Evolutionary conservation across 2,329 filamentous ascomycete genomes (phyloP), one percentile per base, ranked within the genome.

Genomic region (Ceratocystis huliohia): DNA sequence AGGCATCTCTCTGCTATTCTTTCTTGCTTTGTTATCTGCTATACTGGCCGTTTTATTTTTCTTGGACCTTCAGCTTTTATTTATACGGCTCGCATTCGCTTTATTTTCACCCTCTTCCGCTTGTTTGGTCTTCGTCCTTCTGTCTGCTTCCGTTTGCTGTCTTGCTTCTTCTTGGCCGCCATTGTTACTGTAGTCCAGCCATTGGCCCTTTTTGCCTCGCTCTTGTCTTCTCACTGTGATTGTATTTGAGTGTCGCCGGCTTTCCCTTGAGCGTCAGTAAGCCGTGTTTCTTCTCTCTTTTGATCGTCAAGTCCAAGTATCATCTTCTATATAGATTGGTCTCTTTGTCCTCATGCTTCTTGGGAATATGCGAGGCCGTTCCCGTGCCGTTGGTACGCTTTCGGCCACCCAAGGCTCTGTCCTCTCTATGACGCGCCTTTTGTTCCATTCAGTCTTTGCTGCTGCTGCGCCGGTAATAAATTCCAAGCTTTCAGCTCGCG

Each of bases 381-480:
- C 56, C 30, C 63, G 65, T 33, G 44, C 53, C 37, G 50, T 65
- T 28, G 56, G 64, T 2, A 56, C 65, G 65, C 56, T 62, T 41
- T 44, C 64, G 28, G 67, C 67, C 50, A 50, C 53, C 50, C 65
- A 33, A 17, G 65, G 65, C 44, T 66, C 67, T 3, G 7, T 66
- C 20, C 61, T 68, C 20, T 62, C 62, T 8, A 56, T 65, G 8
- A 57, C 63, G 62, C 65, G 67, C 30, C 61, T 68, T 8, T n/a
- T 68, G 25, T 64, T 65, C 44, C 67, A 68, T 50, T 66, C 67
- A 1, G 61, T 66, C 3, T 79, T 77, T 10, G 81, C 78, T 48
- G 75, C 79, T 3, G 79, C 81, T 10, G 78, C 79, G 17, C 80
- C 81, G 1, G 66, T 82, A 48, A 69, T 71, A 15, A 65, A 66